These are phyloP conservation scores for Kernera saxatilis DNA, from an alignment of 345 rosid genomes.

Conservation along the genomic window DNA sequence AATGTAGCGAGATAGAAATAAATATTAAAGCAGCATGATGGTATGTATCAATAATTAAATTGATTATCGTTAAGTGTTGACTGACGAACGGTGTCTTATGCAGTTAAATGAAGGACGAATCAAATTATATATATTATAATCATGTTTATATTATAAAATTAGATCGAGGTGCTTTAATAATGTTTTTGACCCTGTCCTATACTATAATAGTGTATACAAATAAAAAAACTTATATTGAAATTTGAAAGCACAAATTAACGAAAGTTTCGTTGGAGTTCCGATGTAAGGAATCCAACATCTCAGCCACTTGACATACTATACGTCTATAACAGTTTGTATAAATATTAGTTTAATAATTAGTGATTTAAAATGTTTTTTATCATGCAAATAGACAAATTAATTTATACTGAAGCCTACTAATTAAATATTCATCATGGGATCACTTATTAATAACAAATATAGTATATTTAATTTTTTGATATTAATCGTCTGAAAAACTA, in stretches of 20 bases:
- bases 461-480: background rate
- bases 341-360: slow-evolving; percentile 2
- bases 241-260: background rate
- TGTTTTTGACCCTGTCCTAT: slow-evolving; percentile 7
- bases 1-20: background rate
- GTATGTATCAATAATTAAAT: background rate
- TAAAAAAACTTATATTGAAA: background rate
- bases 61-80: background rate
- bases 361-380: background rate
- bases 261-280: slow-evolving; percentile 28
- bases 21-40: background rate
- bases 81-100: slow-evolving; percentile 19
- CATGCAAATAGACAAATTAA: background rate
- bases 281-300: slow-evolving; percentile 32
- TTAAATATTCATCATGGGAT: slow-evolving; percentile 19
- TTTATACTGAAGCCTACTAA: slow-evolving; percentile 12
- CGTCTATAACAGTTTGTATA: background rate
- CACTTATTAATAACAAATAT: background rate
- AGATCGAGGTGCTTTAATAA: slow-evolving; percentile 4
- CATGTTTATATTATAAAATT: background rate
- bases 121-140: background rate
- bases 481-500: background rate
- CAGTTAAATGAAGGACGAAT: slow-evolving; percentile 14
- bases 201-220: background rate
- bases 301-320: slow-evolving; percentile 14